Conservation (phyloP, 305 asterid species). For the Withania somnifera region DNA sequence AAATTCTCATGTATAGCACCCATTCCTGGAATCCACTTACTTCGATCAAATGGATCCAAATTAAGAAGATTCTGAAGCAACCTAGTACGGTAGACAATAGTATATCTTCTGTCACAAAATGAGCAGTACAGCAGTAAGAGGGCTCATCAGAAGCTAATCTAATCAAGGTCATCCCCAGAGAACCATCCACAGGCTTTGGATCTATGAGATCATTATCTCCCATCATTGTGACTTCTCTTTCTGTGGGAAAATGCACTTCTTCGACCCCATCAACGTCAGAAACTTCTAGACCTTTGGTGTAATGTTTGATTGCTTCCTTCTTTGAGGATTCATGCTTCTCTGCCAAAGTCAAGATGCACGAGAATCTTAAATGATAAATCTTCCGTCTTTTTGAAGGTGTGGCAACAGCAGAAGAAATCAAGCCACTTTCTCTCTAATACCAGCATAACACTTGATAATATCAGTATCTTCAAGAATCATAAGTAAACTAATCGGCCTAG, state of each 20-base stretch:
- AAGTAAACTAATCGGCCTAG: slow-evolving; percentile 64
- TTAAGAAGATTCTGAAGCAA: slow-evolving; percentile 36
- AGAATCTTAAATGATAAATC: slow-evolving; percentile 76
- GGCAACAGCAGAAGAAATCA: slow-evolving; percentile 72
- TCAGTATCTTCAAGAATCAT: slow-evolving; percentile 67
- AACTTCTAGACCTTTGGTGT: slow-evolving; percentile 64
- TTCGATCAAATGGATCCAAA: slow-evolving; percentile 18
- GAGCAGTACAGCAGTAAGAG: slow-evolving; percentile 44
- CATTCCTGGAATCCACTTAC: slow-evolving; percentile 33
- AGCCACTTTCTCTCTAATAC: slow-evolving; percentile 80
- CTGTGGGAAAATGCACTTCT: slow-evolving; percentile 58
- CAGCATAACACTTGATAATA: slow-evolving; percentile 86
- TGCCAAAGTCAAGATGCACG: slow-evolving; percentile 73
- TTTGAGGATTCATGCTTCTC: slow-evolving; percentile 86
- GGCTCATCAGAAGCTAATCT: slow-evolving; percentile 68
- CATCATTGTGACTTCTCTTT: slow-evolving; percentile 68
- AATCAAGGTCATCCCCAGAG: slow-evolving; percentile 42
- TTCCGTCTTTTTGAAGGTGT: slow-evolving; percentile 64
- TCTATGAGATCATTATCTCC: slow-evolving; percentile 57
- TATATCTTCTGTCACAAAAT: slow-evolving; percentile 47
- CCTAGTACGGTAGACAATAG: slow-evolving; percentile 44
- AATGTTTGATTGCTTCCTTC: slow-evolving; percentile 57
- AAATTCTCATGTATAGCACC: slow-evolving; percentile 49
- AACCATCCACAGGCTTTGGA: slow-evolving; percentile 68
- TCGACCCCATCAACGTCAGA: slow-evolving; percentile 24